Conservation (phyloP, 2,329 filamentous ascomycete species). For the Xylaria sp. region DNA sequence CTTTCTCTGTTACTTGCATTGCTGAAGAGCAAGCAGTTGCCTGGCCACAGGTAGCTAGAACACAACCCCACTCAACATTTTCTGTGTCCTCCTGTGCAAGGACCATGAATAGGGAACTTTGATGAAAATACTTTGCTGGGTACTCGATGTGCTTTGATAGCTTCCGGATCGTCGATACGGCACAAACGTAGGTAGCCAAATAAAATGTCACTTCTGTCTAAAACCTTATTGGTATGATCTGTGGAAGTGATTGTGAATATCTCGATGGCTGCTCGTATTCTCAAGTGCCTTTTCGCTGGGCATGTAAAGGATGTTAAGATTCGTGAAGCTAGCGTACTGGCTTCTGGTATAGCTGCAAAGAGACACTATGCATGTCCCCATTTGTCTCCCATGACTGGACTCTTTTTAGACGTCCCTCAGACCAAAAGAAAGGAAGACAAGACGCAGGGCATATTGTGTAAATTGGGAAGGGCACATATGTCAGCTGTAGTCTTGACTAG, state of each 20-base stretch:
- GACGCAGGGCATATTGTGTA: no score
- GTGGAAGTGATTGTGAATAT: not conserved
- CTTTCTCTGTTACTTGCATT: not conserved
- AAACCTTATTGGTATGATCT: not conserved
- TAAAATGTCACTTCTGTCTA: not conserved
- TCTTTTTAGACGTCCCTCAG: no score
- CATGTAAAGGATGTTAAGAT: not conserved
- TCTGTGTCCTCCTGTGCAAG: not conserved
- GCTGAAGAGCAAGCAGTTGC: not conserved
- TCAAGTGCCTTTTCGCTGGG: not conserved
- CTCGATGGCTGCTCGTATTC: not conserved
- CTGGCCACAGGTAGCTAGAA: not conserved
- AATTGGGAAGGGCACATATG: not conserved
- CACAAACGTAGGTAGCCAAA: not conserved
- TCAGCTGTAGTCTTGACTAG: not conserved
- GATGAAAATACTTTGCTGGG: not conserved
- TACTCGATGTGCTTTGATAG: not conserved
- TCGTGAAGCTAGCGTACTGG: not conserved
- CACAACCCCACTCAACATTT: not conserved
- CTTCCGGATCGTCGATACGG: not conserved
- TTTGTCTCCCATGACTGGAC: no score
- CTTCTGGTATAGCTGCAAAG: not conserved
- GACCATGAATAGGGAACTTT: not conserved
- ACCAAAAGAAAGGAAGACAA: no score
- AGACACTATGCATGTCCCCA: not conserved